Evolutionary conservation across 2,329 filamentous ascomycete genomes (phyloP).

Genomic region (Aspergillus transmontanensis): DNA sequence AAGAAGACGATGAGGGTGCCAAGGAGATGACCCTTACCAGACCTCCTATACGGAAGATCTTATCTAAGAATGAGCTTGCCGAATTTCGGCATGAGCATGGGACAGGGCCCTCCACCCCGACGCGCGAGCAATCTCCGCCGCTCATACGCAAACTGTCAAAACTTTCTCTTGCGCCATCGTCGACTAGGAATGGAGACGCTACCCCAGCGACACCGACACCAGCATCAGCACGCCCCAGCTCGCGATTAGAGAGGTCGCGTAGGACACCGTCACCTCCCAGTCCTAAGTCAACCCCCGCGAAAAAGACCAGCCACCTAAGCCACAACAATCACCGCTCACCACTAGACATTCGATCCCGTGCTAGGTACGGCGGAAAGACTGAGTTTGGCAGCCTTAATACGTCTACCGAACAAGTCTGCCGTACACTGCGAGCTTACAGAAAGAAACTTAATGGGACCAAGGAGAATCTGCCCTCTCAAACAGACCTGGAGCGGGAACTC

Average conservation of each 20-base stretch:
- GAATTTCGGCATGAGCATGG: conserved; percentile 65
- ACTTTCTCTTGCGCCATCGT: conserved; percentile 47
- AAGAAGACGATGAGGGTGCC: conserved; percentile 41
- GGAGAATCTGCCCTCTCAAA: conserved; percentile 52
- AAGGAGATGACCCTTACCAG: conserved; percentile 59
- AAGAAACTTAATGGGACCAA: conserved; percentile 57
- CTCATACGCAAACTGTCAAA: conserved; percentile 59
- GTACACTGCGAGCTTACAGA: conserved; percentile 60
- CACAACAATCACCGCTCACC: conserved; percentile 48
- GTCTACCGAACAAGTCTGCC: conserved; percentile 61
- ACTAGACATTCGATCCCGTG: conserved; percentile 52
- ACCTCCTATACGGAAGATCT: conserved; percentile 78
- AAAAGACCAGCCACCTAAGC: conserved; percentile 32
- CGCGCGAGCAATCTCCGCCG: conserved; percentile 51
- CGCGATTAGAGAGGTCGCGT: conserved; percentile 28
- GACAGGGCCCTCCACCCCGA: conserved; percentile 44
- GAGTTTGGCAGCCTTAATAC: conserved; percentile 53
- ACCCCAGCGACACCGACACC: conserved; percentile 36
- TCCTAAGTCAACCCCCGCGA: conserved; percentile 34
- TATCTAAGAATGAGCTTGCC: conserved; percentile 84
- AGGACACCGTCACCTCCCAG: conserved; percentile 46
- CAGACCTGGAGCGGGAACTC: conserved; percentile 61
- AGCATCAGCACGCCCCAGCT: conserved; percentile 27
- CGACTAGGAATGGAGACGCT: conserved; percentile 32
- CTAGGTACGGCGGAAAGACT: conserved; percentile 40